These are phyloP conservation scores for Backusella sp. DNA, from an alignment of 192 early-diverging fungal species.

Conservation along the genomic window DNA sequence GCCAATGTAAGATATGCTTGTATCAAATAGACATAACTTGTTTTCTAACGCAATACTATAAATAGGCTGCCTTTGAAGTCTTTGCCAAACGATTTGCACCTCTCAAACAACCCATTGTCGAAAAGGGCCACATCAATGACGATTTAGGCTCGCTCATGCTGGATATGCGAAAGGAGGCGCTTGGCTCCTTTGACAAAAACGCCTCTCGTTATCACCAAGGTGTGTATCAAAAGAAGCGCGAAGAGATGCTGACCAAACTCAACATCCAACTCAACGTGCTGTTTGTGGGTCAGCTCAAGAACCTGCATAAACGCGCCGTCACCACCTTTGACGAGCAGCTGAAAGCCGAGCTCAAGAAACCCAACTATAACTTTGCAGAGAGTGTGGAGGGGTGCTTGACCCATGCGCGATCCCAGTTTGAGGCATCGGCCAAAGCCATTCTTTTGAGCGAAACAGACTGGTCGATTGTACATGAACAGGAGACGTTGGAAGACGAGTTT, in stretches of 20 bases:
- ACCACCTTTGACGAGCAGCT: slow-evolving; percentile 55
- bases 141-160: slow-evolving; percentile 69
- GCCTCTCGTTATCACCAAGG: slow-evolving; percentile 87
- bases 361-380: slow-evolving; percentile 59
- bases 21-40: not conserved
- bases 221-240: slow-evolving; percentile 87
- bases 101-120: slow-evolving; percentile 65
- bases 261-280: slow-evolving; percentile 73
- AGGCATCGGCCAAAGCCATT: slow-evolving; percentile 49
- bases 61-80: slow-evolving; percentile 58
- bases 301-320: slow-evolving; percentile 74
- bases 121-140: slow-evolving; percentile 75
- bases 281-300: slow-evolving; percentile 86
- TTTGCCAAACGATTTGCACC: slow-evolving; percentile 67
- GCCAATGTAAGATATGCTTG: slow-evolving; percentile 62
- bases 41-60: not conserved
- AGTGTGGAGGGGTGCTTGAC: slow-evolving; percentile 50
- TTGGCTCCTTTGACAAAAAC: slow-evolving; percentile 81
- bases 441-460: slow-evolving; percentile 70
- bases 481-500: slow-evolving; percentile 63
- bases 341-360: slow-evolving; percentile 26
- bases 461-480: slow-evolving; percentile 58
- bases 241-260: slow-evolving; percentile 77
- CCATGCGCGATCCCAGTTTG: slow-evolving; percentile 49
- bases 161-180: slow-evolving; percentile 52